Evolutionary conservation across 2,329 filamentous ascomycete species (phyloP).

Genomic region (Aspergillus sp.): DNA sequence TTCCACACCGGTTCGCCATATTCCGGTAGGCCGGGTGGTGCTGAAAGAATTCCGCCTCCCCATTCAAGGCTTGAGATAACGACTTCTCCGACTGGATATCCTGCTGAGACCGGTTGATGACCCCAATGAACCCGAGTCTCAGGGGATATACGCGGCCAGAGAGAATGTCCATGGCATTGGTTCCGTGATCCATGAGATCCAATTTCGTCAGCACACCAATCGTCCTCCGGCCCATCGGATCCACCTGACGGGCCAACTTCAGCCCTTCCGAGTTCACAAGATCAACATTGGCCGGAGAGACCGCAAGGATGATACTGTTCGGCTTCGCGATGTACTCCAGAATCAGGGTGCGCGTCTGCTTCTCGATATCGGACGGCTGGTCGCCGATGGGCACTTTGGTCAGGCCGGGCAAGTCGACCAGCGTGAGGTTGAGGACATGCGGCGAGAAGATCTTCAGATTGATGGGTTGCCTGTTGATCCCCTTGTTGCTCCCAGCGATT

Average conservation of each 20-base stretch:
- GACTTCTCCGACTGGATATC: slow-evolving; percentile 94
- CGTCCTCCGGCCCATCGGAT: slow-evolving; percentile 84
- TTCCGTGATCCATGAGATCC: slow-evolving; percentile 97
- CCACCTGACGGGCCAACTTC: slow-evolving; percentile 93
- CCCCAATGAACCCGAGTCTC: slow-evolving; percentile 94
- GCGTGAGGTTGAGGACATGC: slow-evolving; percentile 87
- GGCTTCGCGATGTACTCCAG: slow-evolving; percentile 98
- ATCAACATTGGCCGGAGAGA: slow-evolving; percentile 95
- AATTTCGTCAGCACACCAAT: slow-evolving; percentile 96
- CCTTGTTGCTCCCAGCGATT: slow-evolving; percentile 94
- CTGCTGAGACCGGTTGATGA: slow-evolving; percentile 95
- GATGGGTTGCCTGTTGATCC: slow-evolving; percentile 94
- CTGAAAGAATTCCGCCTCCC: slow-evolving; percentile 90
- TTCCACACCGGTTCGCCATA: slow-evolving; percentile 87
- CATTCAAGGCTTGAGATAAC: slow-evolving; percentile 81
- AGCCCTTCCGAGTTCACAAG: slow-evolving; percentile 96
- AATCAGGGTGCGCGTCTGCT: slow-evolving; percentile 92
- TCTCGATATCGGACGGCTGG: slow-evolving; percentile 95
- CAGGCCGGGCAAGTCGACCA: slow-evolving; percentile 90
- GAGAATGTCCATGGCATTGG: slow-evolving; percentile 95
- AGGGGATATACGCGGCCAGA: slow-evolving; percentile 92
- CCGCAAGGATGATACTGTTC: slow-evolving; percentile 94
- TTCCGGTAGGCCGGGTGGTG: slow-evolving; percentile 96
- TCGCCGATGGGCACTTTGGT: slow-evolving; percentile 98
- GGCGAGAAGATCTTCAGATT: slow-evolving; percentile 98